Conservation (phyloP, 306 rosid species). For the Vigna unguiculata region DNA sequence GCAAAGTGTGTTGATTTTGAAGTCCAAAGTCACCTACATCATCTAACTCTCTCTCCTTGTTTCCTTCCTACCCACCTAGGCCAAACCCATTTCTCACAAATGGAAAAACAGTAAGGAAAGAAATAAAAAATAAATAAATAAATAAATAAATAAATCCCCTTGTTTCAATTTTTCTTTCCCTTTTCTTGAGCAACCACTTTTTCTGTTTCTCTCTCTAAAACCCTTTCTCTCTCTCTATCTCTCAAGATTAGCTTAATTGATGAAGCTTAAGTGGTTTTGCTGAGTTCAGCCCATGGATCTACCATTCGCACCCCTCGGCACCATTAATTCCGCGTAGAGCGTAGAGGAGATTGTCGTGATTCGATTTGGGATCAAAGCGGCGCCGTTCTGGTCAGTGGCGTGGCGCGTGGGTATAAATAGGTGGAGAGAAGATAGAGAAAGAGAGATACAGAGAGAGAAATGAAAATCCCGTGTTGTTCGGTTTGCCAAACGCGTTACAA, state of each 20-base stretch:
- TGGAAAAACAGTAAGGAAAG: constrained; percentile 25
- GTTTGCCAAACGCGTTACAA: constrained; percentile 97
- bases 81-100: constrained; percentile 40
- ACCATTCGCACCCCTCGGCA: constrained; percentile 37
- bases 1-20: constrained; percentile 16
- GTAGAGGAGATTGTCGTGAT: constrained; percentile 44
- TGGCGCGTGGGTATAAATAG: background rate
- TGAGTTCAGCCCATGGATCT: constrained; percentile 62
- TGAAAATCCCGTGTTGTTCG: constrained; percentile 95
- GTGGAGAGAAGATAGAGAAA: background rate
- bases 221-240: constrained; percentile 46
- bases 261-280: constrained; percentile 44
- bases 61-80: constrained; percentile 49
- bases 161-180: background rate
- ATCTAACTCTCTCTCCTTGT: background rate
- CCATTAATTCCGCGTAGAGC: constrained; percentile 34
- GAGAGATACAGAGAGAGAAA: constrained; percentile 10
- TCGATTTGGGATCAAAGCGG: constrained; percentile 42
- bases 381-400: background rate
- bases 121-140: background rate
- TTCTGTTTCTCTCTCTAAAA: constrained; percentile 44
- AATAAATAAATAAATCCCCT: constrained; percentile 17
- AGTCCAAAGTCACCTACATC: constrained; percentile 43
- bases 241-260: constrained; percentile 50
- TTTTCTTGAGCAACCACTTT: background rate